Evolutionary conservation across 805 yeast genomes (phyloP).

Genomic region (Starmerella geochares): DNA sequence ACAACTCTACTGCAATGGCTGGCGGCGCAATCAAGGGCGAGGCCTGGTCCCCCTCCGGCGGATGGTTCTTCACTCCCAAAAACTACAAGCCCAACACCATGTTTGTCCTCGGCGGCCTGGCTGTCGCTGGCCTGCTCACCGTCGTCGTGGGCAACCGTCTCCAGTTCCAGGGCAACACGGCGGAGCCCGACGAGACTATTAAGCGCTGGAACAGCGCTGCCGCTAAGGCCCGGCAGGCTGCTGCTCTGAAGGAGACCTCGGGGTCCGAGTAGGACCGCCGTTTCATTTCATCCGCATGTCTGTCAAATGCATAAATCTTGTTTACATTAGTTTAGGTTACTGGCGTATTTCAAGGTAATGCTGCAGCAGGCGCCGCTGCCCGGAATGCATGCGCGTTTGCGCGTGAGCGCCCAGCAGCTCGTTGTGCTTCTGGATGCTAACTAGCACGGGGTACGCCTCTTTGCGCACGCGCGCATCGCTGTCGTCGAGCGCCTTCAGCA

Average conservation of each 20-base stretch:
- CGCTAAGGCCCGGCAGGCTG: slow-evolving; percentile 29
- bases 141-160: slow-evolving; percentile 35
- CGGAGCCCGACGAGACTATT: slow-evolving; percentile 35
- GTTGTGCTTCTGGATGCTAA: slow-evolving; percentile 17
- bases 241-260: slow-evolving; percentile 25
- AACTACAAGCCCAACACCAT: slow-evolving; percentile 41
- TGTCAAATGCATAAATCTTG: neutral
- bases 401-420: slow-evolving; percentile 13
- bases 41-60: slow-evolving; percentile 42
- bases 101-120: slow-evolving; percentile 36
- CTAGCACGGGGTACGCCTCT: slow-evolving; percentile 28
- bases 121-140: slow-evolving; percentile 31
- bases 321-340: neutral
- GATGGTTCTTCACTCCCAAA: slow-evolving; percentile 47
- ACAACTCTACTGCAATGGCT: slow-evolving; percentile 17
- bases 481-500: slow-evolving; percentile 5
- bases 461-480: slow-evolving; percentile 26
- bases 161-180: slow-evolving; percentile 33
- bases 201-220: slow-evolving; percentile 43
- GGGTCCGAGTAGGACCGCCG: slow-evolving; percentile 14
- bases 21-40: slow-evolving; percentile 29
- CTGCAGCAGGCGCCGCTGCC: slow-evolving; percentile 28
- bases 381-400: slow-evolving; percentile 22
- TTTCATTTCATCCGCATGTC: neutral
- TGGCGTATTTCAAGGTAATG: slow-evolving; percentile 19